A percentile compares a stretch with the other conserved stretches of the same genome.
Conservation (phyloP, 306 rosid genomes). For the Senna siamea region DNA sequence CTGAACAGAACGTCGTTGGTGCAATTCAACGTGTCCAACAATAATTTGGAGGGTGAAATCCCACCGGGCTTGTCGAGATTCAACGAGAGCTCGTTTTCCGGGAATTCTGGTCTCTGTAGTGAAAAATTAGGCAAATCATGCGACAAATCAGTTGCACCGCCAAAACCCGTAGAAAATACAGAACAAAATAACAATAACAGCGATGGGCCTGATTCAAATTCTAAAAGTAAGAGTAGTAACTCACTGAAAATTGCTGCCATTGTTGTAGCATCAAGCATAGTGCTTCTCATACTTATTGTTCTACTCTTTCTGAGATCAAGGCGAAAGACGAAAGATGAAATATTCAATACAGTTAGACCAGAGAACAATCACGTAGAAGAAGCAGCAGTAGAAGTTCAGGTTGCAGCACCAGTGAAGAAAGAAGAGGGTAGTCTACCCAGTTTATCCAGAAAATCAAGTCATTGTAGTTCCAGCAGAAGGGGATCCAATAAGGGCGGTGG, state of each 20-base stretch:
- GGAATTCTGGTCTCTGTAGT: conserved; percentile 66
- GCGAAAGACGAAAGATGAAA: conserved; percentile 16
- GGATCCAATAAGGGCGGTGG: conserved; percentile 29
- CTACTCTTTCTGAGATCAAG: conserved; percentile 38
- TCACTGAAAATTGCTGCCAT: conserved; percentile 38
- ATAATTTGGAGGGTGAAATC: conserved; percentile 71
- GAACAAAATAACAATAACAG: not conserved
- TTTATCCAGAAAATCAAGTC: conserved; percentile 3
- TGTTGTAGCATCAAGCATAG: conserved; percentile 27
- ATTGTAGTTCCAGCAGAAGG: conserved; percentile 21
- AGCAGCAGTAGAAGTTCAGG: conserved; percentile 53
- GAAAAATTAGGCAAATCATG: conserved; percentile 44
- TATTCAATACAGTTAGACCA: not conserved
- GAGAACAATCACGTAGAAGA: conserved; percentile 5
- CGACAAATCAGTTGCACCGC: not conserved
- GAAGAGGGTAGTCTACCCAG: not conserved
- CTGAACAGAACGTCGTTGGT: conserved; percentile 38
- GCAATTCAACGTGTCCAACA: conserved; percentile 58
- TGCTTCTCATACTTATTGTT: conserved; percentile 39
- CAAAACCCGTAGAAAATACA: not conserved
- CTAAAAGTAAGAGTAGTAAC: not conserved
- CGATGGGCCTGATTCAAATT: not conserved
- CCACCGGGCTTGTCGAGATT: conserved; percentile 55
- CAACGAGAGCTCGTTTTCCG: conserved; percentile 43
- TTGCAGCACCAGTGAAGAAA: conserved; percentile 43